Conservation (phyloP, 495 filamentous ascomycete species). For the Neurospora hispaniola region DNA sequence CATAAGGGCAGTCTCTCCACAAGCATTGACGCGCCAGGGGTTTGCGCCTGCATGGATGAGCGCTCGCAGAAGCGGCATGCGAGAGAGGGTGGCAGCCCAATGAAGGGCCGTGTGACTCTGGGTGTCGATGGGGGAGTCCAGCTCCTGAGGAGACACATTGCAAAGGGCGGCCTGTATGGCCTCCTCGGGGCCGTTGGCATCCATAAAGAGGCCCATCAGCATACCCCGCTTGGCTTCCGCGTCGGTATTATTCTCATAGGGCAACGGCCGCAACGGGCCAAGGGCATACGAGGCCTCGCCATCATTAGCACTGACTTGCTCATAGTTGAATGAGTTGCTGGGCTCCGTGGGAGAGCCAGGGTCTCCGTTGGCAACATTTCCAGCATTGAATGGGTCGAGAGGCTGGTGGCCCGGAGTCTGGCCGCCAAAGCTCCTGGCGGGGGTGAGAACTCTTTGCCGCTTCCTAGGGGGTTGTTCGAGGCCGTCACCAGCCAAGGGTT, state of each 20-base stretch:
- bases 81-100: conserved; percentile 94
- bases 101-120: conserved; percentile 83
- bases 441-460: conserved; percentile 42
- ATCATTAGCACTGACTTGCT: conserved; percentile 44
- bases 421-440: conserved; percentile 38
- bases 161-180: conserved; percentile 33
- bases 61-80: conserved; percentile 65
- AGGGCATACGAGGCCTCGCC: conserved; percentile 42
- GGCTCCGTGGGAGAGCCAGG: conserved; percentile 70
- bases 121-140: conserved; percentile 82
- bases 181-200: conserved; percentile 51
- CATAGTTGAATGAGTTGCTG: conserved; percentile 73
- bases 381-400: conserved; percentile 39
- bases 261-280: conserved; percentile 57
- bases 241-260: conserved; percentile 52
- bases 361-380: conserved; percentile 15
- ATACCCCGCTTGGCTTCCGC: conserved; percentile 64
- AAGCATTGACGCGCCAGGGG: conserved; percentile 75
- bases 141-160: conserved; percentile 61
- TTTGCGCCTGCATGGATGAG: conserved; percentile 74
- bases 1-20: conserved; percentile 86
- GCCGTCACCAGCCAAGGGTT: conserved; percentile 39
- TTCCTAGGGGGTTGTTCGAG: conserved; percentile 75
- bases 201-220: conserved; percentile 80
- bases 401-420: conserved; percentile 27